These are phyloP conservation scores for Sinapis alba DNA, from an alignment of 441 rosid genomes.

Conservation along the genomic window DNA sequence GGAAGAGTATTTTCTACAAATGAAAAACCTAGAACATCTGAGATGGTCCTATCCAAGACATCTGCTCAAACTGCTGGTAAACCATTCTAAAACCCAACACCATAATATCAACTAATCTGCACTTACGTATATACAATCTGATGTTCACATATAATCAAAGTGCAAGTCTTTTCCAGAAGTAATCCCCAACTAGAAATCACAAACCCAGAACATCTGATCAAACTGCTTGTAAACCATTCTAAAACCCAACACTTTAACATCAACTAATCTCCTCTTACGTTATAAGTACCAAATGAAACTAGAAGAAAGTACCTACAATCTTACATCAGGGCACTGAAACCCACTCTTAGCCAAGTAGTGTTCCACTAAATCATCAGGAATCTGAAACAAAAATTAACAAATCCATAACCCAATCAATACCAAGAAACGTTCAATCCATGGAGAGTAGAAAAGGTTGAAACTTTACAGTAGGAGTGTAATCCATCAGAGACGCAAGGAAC, in stretches of 20 bases:
- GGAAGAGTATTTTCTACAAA: background rate
- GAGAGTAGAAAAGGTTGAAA: background rate
- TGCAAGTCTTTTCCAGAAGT: background rate
- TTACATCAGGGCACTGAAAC: slow-evolving; percentile 88
- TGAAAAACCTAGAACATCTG: slow-evolving; percentile 8
- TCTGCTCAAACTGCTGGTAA: background rate
- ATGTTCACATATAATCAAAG: background rate
- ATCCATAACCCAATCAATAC: background rate
- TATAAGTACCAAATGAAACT: background rate
- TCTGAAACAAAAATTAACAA: slow-evolving; percentile 43
- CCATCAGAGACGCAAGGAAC: slow-evolving; percentile 82
- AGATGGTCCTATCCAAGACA: slow-evolving; percentile 1
- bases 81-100: slow-evolving; percentile 1
- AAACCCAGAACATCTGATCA: slow-evolving; percentile 13
- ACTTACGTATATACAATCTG: background rate
- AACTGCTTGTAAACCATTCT: slow-evolving; percentile 5
- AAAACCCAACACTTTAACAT: background rate
- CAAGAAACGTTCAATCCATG: background rate
- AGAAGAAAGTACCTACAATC: slow-evolving; percentile 72
- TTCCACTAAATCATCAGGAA: slow-evolving; percentile 93
- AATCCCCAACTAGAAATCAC: background rate
- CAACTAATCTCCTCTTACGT: background rate
- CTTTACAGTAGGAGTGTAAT: slow-evolving; percentile 80
- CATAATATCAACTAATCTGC: background rate
- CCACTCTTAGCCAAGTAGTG: slow-evolving; percentile 94